phyloP scores from a whole-genome alignment of 2,329 filamentous ascomycete genomes.

The Apiospora kogelbergensis region DNA sequence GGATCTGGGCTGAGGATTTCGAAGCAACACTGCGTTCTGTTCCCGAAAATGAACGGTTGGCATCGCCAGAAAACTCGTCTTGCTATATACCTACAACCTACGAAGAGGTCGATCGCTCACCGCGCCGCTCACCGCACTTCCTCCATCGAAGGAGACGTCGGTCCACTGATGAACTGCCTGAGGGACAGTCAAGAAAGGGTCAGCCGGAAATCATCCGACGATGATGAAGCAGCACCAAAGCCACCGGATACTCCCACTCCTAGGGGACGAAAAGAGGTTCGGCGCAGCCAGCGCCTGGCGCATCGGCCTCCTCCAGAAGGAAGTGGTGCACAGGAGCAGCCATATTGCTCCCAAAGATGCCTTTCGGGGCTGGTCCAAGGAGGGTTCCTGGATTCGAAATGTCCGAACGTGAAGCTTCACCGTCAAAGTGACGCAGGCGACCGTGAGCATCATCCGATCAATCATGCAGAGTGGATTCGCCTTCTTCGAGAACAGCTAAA shows the following conservation, averaged over 20 bases:
- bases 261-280: conserved; percentile 13
- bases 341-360: not conserved
- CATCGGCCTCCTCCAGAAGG: not conserved
- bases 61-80: conserved; percentile 18
- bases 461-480: conserved; percentile 28
- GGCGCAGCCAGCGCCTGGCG: conserved; percentile 18
- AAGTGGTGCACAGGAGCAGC: conserved; percentile 10
- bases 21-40: conserved; percentile 23
- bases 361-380: no score
- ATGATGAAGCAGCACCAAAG: conserved; percentile 11
- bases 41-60: conserved; percentile 25
- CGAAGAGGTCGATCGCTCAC: no score
- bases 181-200: not conserved
- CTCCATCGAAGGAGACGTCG: not conserved
- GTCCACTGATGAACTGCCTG: conserved; percentile 3
- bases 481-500: conserved; percentile 33
- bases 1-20: conserved; percentile 26
- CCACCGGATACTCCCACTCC: conserved; percentile 13
- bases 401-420: conserved; percentile 21
- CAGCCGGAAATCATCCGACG: conserved; percentile 14
- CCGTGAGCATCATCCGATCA: conserved; percentile 28
- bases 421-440: conserved; percentile 27
- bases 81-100: conserved; percentile 21
- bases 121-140: no score
- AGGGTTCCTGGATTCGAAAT: not conserved